phyloP scores from a whole-genome alignment of 441 rosid species.

The Eutrema salsugineum region DNA sequence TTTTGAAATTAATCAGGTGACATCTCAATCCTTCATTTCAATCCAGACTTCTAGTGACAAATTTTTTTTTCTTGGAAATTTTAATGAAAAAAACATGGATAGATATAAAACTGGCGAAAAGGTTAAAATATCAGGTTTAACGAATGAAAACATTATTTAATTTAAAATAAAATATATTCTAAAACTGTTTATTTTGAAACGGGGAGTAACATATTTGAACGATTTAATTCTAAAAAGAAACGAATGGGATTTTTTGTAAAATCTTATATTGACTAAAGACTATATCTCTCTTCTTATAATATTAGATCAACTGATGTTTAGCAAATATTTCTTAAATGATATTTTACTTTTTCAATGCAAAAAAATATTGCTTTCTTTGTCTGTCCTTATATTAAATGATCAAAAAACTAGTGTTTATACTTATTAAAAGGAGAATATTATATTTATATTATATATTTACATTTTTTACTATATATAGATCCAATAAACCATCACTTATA shows the following conservation, averaged over 20 bases:
- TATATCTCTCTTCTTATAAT: background rate
- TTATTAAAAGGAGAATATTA: background rate
- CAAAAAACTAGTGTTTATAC: background rate
- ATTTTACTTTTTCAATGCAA: background rate
- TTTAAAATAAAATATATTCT: too few relatives aligned
- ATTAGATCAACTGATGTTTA: background rate
- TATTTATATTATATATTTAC: background rate
- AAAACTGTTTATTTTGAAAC: too few relatives aligned
- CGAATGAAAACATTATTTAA: too few relatives aligned
- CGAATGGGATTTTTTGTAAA: background rate
- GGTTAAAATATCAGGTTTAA: too few relatives aligned
- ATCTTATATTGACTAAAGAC: background rate
- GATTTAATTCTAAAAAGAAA: background rate
- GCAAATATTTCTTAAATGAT: background rate
- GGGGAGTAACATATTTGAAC: background rate
- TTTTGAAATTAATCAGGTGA: background rate
- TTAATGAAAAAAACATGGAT: too few relatives aligned
- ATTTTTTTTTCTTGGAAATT: too few relatives aligned
- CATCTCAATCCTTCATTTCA: background rate
- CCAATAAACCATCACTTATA: background rate
- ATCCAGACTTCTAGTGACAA: background rate
- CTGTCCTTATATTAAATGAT: background rate
- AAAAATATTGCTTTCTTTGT: background rate
- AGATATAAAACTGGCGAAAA: too few relatives aligned
- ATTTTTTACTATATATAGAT: background rate